Conservation (phyloP, 2,329 filamentous ascomycete species). For the Pseudogymnoascus sp. region DNA sequence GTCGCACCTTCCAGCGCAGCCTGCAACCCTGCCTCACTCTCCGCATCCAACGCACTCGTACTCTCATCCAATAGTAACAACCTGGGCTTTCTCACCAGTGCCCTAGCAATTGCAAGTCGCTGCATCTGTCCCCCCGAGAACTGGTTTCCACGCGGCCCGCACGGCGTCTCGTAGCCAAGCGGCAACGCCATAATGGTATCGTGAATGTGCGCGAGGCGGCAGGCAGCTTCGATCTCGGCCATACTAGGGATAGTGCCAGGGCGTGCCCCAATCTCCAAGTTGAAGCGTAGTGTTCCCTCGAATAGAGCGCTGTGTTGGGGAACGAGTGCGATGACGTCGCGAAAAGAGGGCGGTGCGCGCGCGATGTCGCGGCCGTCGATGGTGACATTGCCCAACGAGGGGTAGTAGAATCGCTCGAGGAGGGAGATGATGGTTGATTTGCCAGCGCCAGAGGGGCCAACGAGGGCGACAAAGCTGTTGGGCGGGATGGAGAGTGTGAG, state of each 20-base stretch:
- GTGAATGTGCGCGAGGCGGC: slow-evolving; percentile 60
- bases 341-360: slow-evolving; percentile 32
- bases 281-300: slow-evolving; percentile 47
- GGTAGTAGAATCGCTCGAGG: slow-evolving; percentile 43
- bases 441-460: slow-evolving; percentile 57
- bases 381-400: slow-evolving; percentile 26
- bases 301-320: slow-evolving; percentile 50
- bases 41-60: slow-evolving; percentile 66
- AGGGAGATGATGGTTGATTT: slow-evolving; percentile 58
- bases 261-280: slow-evolving; percentile 45
- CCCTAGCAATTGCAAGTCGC: slow-evolving; percentile 68
- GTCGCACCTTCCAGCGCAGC: slow-evolving; percentile 53
- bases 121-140: slow-evolving; percentile 76
- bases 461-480: slow-evolving; percentile 54
- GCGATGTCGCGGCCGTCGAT: slow-evolving; percentile 36
- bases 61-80: slow-evolving; percentile 75
- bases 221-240: slow-evolving; percentile 57
- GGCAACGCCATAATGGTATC: slow-evolving; percentile 56
- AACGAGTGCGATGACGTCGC: slow-evolving; percentile 46
- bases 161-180: slow-evolving; percentile 56
- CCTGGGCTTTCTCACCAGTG: slow-evolving; percentile 61
- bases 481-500: slow-evolving; percentile 49
- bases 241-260: slow-evolving; percentile 47
- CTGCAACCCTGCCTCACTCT: slow-evolving; percentile 56
- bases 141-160: slow-evolving; percentile 64